phyloP scores from a whole-genome alignment of 1,284 basidiomycete genomes.

The Porodaedalea pini region DNA sequence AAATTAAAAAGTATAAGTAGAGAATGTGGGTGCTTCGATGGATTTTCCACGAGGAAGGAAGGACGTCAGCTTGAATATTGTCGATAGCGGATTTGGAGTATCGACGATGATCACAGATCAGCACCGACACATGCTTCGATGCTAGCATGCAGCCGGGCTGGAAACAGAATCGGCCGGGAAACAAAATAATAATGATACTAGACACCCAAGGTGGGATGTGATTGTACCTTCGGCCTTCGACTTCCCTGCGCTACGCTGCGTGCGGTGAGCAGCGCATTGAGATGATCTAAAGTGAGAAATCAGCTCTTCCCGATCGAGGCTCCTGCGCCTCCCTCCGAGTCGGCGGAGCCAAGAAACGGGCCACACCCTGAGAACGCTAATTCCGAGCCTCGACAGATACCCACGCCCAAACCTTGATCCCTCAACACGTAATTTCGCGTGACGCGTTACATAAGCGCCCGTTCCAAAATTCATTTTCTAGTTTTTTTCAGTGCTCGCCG shows the following conservation, averaged over 20 bases:
- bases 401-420: not conserved
- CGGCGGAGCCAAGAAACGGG: slow-evolving; percentile 2
- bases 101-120: slow-evolving; percentile 4
- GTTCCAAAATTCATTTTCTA: not conserved
- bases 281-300: not conserved
- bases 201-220: not conserved
- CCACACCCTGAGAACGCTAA: not conserved
- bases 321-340: not conserved
- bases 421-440: not conserved
- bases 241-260: not conserved
- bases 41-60: not conserved
- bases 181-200: too few relatives aligned
- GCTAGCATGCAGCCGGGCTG: not conserved
- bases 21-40: not conserved
- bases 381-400: not conserved
- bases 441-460: not conserved
- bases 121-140: not conserved
- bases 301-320: not conserved
- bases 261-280: not conserved
- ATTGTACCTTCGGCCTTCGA: not conserved
- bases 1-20: not conserved
- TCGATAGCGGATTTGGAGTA: not conserved
- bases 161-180: not conserved
- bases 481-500: not conserved
- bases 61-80: not conserved